Evolutionary conservation across 345 rosid species (phyloP).

Genomic region (Microcos paniculata): DNA sequence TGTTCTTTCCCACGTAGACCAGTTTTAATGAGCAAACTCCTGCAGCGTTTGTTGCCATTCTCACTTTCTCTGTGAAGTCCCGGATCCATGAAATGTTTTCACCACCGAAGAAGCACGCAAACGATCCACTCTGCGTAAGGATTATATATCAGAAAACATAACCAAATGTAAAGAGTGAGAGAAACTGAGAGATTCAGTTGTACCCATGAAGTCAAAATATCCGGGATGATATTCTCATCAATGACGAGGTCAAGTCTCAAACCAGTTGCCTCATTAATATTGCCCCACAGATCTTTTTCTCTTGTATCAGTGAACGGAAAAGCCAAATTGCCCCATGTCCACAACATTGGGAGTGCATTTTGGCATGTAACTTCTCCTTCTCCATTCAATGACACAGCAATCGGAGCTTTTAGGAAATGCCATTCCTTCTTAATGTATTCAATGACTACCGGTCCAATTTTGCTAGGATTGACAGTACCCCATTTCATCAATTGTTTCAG

Average conservation of each 20-base stretch:
- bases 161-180: too few relatives aligned
- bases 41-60: slow-evolving; percentile 26
- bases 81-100: slow-evolving; percentile 69
- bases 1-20: slow-evolving; percentile 69
- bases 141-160: too few relatives aligned
- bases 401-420: too few relatives aligned
- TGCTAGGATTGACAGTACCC: slow-evolving; percentile 5
- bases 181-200: not conserved
- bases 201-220: slow-evolving; percentile 50
- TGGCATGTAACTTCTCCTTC: too few relatives aligned
- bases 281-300: slow-evolving; percentile 55
- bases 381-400: too few relatives aligned
- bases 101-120: slow-evolving; percentile 72
- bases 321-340: too few relatives aligned
- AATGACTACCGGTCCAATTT: too few relatives aligned
- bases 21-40: slow-evolving; percentile 47
- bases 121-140: slow-evolving; percentile 24
- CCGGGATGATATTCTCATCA: slow-evolving; percentile 37
- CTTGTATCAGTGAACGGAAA: not conserved
- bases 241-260: slow-evolving; percentile 58
- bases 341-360: too few relatives aligned
- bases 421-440: too few relatives aligned
- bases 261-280: slow-evolving; percentile 29
- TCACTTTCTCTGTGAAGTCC: slow-evolving; percentile 37
- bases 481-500: too few relatives aligned